These are phyloP conservation scores for Pseudozyma tsukubaensis DNA, from an alignment of 1,284 basidiomycete species.

Conservation along the genomic window DNA sequence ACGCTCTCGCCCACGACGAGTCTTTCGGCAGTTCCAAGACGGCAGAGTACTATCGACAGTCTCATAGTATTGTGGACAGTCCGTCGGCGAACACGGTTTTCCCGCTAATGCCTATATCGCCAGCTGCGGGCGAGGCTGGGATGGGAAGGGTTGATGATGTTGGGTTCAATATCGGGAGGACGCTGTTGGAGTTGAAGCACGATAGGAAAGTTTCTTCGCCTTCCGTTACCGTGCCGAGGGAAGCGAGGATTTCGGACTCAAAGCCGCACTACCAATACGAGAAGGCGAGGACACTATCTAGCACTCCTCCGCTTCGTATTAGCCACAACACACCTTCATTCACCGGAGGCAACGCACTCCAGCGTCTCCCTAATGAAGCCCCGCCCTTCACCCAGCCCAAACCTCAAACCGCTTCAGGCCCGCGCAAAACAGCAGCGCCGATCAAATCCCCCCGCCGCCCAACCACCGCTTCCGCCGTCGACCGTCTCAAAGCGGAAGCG, in stretches of 20 bases:
- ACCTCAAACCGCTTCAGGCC: background rate
- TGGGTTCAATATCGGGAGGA: conserved; percentile 2
- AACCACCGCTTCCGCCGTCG: conserved; percentile 23
- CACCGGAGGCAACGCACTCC: conserved; percentile 1
- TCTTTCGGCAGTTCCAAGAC: conserved; percentile 4
- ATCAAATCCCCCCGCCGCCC: conserved; percentile 13
- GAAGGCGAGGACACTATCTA: background rate
- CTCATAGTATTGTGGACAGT: conserved; percentile 7
- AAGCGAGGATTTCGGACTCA: too few relatives aligned
- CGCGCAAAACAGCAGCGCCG: background rate
- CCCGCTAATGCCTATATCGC: conserved; percentile 8
- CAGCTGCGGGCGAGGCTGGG: background rate
- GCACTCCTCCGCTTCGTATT: background rate
- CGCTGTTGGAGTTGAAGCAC: conserved; percentile 5
- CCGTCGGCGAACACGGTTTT: conserved; percentile 3
- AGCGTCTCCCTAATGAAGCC: background rate
- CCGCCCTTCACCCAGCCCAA: background rate
- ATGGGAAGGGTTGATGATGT: conserved; percentile 8
- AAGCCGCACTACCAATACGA: background rate
- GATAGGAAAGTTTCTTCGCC: background rate
- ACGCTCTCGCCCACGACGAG: conserved; percentile 14
- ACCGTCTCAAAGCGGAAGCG: conserved; percentile 14
- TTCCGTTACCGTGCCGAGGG: too few relatives aligned
- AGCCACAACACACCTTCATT: background rate
- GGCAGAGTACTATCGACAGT: background rate